Base-by-base conservation (phyloP, 1,139 yeast species). In the Protomyces inundatus region DNA sequence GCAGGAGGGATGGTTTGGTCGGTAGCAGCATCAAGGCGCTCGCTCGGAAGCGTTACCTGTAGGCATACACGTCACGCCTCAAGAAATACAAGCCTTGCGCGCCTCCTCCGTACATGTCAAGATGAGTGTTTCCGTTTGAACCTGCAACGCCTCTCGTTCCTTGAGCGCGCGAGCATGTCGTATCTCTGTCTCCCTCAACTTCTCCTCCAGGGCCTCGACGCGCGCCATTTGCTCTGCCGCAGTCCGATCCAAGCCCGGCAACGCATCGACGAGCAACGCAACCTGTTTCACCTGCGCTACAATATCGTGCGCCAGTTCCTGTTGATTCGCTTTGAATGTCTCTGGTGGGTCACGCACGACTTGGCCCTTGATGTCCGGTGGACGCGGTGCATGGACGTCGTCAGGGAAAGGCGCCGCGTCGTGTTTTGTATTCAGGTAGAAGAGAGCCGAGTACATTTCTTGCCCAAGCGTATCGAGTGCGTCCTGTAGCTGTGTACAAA, bases 221-320 rank as follows among this genome's bases (percentile, higher is more conserved):
- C 82, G 80, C 45, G 77, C 77, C 72, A 90, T 73, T 74, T 93
- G 98, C 62, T 83, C 85, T 53, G 81, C 82, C 37, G 89, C 89
- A 1, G 91, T 84, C 0, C 88, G 90, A 12, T 95, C 97, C 2
- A 90, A 88, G 3, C 98, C 98, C 0, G 99, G 98, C 56, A 93
- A 77, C 1, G 95, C 84, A 72, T 89, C 96, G 39, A 93, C 90
- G 50, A 93, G 81, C 74, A 88, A 84, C 58, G 89, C 83, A 16
- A 91, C 88, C 73, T 93, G 98, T 69, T 95, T 81, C 3, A 96
- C 84, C 71, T 91, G 90, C 66, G 90, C 77, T 34, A 91, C 88
- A 23, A 93, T 82, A 72, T 93, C 98, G 0, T 88, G 84, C 1
- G 96, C 84, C 23, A 93, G 79, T 66, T 80, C 82, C 2, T 71